These are phyloP conservation scores for Penicillium crustosum DNA, from an alignment of 2,329 filamentous ascomycete genomes.

Conservation along the genomic window DNA sequence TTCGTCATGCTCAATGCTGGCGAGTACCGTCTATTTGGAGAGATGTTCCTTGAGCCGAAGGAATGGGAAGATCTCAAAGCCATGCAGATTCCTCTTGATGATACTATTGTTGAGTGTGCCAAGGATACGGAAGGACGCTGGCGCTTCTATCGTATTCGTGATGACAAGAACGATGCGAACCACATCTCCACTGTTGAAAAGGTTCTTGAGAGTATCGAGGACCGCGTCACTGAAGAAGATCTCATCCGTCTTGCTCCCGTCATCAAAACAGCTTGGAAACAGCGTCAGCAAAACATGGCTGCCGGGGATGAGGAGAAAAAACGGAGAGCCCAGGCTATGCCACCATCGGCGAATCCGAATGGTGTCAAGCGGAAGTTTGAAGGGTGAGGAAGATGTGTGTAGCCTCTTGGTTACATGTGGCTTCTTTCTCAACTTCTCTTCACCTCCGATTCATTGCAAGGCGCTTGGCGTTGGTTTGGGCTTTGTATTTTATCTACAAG, in stretches of 20 bases:
- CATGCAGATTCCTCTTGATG: constrained; percentile 73
- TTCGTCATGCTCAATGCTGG: constrained; percentile 66
- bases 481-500: constrained; percentile 7
- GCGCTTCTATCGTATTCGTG: constrained; percentile 85
- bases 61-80: constrained; percentile 85
- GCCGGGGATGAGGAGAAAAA: constrained; percentile 29
- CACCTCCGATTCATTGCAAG: constrained; percentile 9
- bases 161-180: constrained; percentile 90
- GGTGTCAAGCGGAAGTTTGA: constrained; percentile 46
- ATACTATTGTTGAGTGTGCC: constrained; percentile 86
- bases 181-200: constrained; percentile 80
- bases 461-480: constrained; percentile 8
- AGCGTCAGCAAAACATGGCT: constrained; percentile 48
- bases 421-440: constrained; percentile 10
- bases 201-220: constrained; percentile 85
- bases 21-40: constrained; percentile 65
- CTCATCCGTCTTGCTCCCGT: constrained; percentile 65
- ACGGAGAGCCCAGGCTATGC: constrained; percentile 26
- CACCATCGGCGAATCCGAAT: constrained; percentile 29
- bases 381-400: constrained; percentile 24
- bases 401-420: neutral
- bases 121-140: constrained; percentile 73
- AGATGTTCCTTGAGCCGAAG: constrained; percentile 66
- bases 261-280: constrained; percentile 83
- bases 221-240: constrained; percentile 80